Evolutionary conservation across 805 yeast genomes (phyloP).

Genomic region (Metschnikowia koreensis): DNA sequence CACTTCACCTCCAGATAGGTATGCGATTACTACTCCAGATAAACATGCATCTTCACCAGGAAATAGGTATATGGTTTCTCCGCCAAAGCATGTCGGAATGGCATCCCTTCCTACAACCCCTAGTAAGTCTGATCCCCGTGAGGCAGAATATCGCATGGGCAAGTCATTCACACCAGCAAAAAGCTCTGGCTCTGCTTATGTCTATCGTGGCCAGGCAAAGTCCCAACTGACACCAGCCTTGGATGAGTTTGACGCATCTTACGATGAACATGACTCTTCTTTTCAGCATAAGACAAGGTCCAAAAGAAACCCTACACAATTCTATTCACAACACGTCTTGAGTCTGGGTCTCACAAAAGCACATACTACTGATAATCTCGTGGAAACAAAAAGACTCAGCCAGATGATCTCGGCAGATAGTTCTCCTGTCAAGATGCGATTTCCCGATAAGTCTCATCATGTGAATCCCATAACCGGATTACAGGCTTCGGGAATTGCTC

Average conservation of each 20-base stretch:
- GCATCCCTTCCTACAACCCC: constrained; percentile 12
- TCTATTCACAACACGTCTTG: constrained; percentile 19
- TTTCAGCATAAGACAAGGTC: constrained; percentile 7
- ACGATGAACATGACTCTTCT: constrained; percentile 12
- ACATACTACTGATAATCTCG: constrained; percentile 12
- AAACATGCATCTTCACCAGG: background rate
- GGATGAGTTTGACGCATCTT: constrained; percentile 10
- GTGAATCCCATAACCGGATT: background rate
- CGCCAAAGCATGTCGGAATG: background rate
- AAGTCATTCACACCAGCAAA: background rate
- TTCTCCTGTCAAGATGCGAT: constrained; percentile 24
- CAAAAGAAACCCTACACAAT: constrained; percentile 6
- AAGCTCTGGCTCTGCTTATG: constrained; percentile 9
- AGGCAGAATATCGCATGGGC: background rate
- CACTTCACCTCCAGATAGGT: background rate
- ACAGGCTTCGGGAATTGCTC: constrained; percentile 1
- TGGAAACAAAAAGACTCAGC: constrained; percentile 15
- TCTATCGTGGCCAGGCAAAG: constrained; percentile 5
- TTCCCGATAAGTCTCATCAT: constrained; percentile 1
- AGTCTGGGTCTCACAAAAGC: constrained; percentile 17
- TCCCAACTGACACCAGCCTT: constrained; percentile 16
- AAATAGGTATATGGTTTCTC: background rate
- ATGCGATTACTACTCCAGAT: background rate
- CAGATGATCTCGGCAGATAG: constrained; percentile 16
- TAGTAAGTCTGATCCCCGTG: constrained; percentile 9